These are phyloP conservation scores for Claviceps sp. DNA, from an alignment of 2,329 filamentous ascomycete species.

Conservation along the genomic window DNA sequence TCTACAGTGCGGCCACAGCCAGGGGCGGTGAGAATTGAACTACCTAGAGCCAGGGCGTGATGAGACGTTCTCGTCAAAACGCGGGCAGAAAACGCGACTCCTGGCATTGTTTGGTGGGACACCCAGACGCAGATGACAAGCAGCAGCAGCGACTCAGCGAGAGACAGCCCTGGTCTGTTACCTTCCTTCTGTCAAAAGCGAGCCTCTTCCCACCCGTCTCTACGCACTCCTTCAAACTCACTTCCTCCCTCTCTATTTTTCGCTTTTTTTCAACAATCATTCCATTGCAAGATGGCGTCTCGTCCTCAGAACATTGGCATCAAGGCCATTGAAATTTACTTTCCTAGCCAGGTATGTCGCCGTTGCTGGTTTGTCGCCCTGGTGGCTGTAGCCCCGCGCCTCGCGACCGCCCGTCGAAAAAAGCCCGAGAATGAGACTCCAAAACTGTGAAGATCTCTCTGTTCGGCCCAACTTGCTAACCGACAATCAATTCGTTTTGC, in stretches of 20 bases:
- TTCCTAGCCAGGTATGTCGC: slow-evolving; percentile 63
- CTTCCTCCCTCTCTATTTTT: neutral
- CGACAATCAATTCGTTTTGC: slow-evolving; percentile 4
- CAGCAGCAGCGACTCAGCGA: neutral
- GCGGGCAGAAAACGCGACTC: neutral
- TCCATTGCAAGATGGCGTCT: slow-evolving; percentile 45
- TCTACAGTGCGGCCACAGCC: neutral
- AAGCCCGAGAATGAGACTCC: neutral
- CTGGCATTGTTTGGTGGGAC: slow-evolving; percentile 1
- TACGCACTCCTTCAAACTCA: neutral
- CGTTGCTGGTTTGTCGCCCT: neutral
- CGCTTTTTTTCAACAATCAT: neutral
- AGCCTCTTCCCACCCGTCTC: slow-evolving; percentile 4
- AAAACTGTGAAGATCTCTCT: slow-evolving; percentile 5
- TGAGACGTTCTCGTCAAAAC: neutral
- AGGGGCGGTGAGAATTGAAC: slow-evolving; percentile 8
- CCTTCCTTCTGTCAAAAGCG: slow-evolving; percentile 3
- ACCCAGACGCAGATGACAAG: neutral
- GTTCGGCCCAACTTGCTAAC: slow-evolving; percentile 14
- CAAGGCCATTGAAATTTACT: slow-evolving; percentile 86
- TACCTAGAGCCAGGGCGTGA: neutral
- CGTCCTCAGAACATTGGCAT: slow-evolving; percentile 82
- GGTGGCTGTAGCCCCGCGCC: slow-evolving; percentile 2
- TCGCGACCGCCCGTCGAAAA: neutral
- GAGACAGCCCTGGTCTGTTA: neutral